These are phyloP conservation scores for Sicyos baderoa DNA, from an alignment of 306 rosid genomes.

Conservation along the genomic window DNA sequence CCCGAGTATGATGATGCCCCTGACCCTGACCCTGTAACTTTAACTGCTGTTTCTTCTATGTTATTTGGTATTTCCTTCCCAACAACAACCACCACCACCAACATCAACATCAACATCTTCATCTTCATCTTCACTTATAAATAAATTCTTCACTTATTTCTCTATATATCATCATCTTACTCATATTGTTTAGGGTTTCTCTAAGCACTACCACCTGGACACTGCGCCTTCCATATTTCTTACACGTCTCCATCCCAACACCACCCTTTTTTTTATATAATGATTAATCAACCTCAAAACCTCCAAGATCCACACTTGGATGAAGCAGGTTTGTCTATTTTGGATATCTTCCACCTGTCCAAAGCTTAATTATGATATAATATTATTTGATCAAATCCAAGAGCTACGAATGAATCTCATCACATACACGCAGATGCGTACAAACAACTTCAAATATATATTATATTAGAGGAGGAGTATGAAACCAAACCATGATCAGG, in stretches of 20 bases:
- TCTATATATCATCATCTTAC: no score
- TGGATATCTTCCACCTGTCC: neutral
- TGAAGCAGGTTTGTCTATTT: no score
- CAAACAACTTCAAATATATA: neutral
- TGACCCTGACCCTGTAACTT: neutral
- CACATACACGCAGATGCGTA: neutral
- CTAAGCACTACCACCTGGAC: no score
- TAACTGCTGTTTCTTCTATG: neutral
- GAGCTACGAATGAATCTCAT: neutral
- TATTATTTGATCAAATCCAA: neutral
- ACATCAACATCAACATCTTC: neutral
- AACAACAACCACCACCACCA: neutral
- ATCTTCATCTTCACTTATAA: neutral
- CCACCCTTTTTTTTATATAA: neutral
- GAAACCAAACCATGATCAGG: no score
- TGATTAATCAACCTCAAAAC: neutral
- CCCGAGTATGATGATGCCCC: slow-evolving; percentile 6
- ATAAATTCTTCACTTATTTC: no score
- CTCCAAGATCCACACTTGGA: neutral
- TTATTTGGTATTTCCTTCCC: neutral
- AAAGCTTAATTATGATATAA: neutral
- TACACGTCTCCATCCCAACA: neutral
- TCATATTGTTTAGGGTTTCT: no score
- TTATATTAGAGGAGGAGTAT: no score
- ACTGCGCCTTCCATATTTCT: neutral